Evolutionary conservation across 78 protist species (phyloP).

Genomic region (Emiliania huxleyi): DNA sequence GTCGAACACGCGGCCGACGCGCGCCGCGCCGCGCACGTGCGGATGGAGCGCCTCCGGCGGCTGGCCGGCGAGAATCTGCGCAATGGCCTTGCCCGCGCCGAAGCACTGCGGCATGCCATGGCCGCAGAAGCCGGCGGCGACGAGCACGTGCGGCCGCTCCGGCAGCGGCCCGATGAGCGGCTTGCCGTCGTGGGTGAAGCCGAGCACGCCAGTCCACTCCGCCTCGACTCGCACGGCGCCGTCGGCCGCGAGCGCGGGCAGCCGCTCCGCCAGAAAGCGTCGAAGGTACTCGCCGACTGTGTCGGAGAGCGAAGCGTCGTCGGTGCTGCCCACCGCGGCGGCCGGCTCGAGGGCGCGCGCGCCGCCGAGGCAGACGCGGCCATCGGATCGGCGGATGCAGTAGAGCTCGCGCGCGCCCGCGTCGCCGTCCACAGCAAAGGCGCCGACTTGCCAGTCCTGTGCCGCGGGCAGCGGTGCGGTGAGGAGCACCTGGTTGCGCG

Average conservation of each 20-base stretch:
- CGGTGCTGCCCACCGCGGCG: background rate
- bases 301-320: background rate
- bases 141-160: background rate
- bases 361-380: background rate
- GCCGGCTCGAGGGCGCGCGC: background rate
- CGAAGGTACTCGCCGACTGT: background rate
- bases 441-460: background rate
- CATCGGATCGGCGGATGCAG: background rate
- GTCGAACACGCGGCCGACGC: too few relatives aligned
- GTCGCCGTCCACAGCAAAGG: background rate
- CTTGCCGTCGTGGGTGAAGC: background rate
- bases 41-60: too few relatives aligned
- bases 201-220: background rate
- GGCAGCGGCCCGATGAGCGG: background rate
- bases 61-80: too few relatives aligned
- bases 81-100: too few relatives aligned
- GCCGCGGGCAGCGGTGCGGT: background rate
- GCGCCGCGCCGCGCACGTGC: too few relatives aligned
- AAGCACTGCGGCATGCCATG: background rate
- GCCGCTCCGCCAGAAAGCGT: background rate
- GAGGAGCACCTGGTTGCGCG: background rate
- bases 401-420: background rate
- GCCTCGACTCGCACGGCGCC: background rate
- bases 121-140: background rate
- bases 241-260: background rate